Conservation (phyloP, 2,329 filamentous ascomycete species). For the Colletotrichum viniferum region DNA sequence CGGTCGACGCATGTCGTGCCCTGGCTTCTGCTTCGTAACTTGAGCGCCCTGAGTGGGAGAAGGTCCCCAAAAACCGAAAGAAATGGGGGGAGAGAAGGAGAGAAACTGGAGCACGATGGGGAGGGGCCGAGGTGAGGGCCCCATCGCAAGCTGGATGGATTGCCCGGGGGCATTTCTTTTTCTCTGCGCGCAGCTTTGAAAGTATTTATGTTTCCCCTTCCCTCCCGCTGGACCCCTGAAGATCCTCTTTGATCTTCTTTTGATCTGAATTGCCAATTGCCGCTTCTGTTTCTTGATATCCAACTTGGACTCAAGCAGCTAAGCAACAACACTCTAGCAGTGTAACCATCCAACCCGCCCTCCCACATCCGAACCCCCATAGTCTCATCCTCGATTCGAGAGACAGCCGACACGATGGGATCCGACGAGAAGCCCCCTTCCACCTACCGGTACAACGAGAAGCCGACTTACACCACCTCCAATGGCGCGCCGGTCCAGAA, state of each 20-base stretch:
- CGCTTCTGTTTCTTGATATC: neutral
- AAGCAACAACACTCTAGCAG: neutral
- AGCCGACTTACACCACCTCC: conserved; percentile 62
- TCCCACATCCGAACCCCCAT: neutral
- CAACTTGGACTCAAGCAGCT: neutral
- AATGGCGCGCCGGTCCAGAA: conserved; percentile 63
- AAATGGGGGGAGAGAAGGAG: neutral
- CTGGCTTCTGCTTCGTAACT: conserved; percentile 19
- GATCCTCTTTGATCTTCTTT: neutral
- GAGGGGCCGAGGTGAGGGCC: conserved; percentile 16
- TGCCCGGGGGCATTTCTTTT: neutral
- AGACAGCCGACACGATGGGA: conserved; percentile 39
- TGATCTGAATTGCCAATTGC: conserved; percentile 6
- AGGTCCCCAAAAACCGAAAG: neutral
- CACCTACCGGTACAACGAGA: conserved; percentile 60
- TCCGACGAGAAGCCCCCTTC: conserved; percentile 46
- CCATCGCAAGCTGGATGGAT: neutral
- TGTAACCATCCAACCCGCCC: neutral
- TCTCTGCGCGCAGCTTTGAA: neutral
- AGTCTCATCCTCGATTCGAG: neutral
- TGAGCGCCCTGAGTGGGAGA: conserved; percentile 14
- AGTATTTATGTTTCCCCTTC: conserved; percentile 9
- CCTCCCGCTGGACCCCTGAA: neutral
- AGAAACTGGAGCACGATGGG: neutral
- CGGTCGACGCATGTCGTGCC: conserved; percentile 10